These are phyloP conservation scores for Cryphonectria parasitica DNA, from an alignment of 2,329 filamentous ascomycete species.

Conservation along the genomic window DNA sequence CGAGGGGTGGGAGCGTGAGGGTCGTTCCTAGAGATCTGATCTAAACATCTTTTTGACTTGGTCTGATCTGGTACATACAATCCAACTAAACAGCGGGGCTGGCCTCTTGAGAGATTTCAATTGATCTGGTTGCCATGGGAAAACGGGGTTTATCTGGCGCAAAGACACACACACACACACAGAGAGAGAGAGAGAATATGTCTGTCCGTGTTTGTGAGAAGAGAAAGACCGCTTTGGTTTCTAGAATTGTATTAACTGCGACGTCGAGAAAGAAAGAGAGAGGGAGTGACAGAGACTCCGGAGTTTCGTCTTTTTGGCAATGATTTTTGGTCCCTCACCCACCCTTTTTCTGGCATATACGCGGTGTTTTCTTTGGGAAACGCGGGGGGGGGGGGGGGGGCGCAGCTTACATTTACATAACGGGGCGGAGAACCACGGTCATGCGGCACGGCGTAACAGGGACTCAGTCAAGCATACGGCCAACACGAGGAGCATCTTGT, in stretches of 20 bases:
- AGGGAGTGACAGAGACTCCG: no score
- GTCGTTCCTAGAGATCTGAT: slow-evolving; percentile 10
- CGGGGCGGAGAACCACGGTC: background rate
- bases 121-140: background rate
- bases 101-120: background rate
- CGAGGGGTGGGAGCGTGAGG: slow-evolving; percentile 2
- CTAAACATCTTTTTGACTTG: background rate
- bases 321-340: background rate
- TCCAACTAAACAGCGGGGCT: background rate
- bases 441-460: background rate
- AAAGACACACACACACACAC: background rate
- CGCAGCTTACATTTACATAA: background rate
- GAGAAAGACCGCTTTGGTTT: background rate
- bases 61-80: background rate
- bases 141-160: background rate
- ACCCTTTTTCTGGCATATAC: background rate
- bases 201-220: background rate
- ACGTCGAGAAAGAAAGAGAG: background rate
- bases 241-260: background rate
- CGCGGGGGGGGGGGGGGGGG: no score
- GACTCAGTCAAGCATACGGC: background rate
- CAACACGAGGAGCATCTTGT: background rate
- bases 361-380: background rate
- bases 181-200: background rate
- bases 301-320: background rate